Evolutionary conservation across 2,329 filamentous ascomycete species (phyloP).

Genomic region (Neophaeococcomyces aloes): DNA sequence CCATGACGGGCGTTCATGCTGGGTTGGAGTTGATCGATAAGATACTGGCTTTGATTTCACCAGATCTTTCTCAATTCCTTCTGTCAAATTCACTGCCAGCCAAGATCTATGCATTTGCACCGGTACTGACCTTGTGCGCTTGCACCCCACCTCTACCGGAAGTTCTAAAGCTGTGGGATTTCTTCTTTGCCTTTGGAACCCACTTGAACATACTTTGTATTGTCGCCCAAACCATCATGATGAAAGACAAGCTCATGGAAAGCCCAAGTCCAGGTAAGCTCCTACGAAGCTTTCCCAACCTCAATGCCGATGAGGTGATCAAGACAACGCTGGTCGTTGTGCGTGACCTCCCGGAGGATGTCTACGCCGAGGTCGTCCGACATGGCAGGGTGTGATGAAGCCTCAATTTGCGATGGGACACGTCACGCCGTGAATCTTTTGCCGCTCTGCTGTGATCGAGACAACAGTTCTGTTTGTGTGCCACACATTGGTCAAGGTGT

Average conservation of each 20-base stretch:
- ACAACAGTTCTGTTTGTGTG: too few species aligned
- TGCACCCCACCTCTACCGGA: conserved; percentile 92
- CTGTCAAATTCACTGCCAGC: conserved; percentile 79
- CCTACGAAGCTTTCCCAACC: conserved; percentile 71
- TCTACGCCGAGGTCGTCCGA: conserved; percentile 79
- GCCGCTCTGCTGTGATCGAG: too few species aligned
- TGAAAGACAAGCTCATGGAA: conserved; percentile 71
- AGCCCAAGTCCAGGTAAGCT: conserved; percentile 87
- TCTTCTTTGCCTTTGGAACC: conserved; percentile 87
- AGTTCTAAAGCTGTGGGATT: conserved; percentile 90
- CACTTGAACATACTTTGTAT: conserved; percentile 95
- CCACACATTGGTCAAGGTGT: too few species aligned
- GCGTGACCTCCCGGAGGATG: conserved; percentile 76
- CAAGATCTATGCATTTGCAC: conserved; percentile 92
- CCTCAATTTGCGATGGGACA: too few species aligned
- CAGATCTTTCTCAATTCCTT: conserved; percentile 73
- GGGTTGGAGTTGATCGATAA: conserved; percentile 86
- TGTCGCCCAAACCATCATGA: conserved; percentile 83
- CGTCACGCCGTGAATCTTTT: too few species aligned
- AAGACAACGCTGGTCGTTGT: conserved; percentile 76
- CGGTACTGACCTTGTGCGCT: conserved; percentile 85
- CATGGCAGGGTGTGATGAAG: conserved; percentile 50
- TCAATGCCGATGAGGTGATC: conserved; percentile 77
- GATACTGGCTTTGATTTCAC: conserved; percentile 81
- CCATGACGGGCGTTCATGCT: conserved; percentile 94